These are phyloP conservation scores for Fagopyrum tataricum DNA, from an alignment of 148 eudicot species.

Conservation along the genomic window DNA sequence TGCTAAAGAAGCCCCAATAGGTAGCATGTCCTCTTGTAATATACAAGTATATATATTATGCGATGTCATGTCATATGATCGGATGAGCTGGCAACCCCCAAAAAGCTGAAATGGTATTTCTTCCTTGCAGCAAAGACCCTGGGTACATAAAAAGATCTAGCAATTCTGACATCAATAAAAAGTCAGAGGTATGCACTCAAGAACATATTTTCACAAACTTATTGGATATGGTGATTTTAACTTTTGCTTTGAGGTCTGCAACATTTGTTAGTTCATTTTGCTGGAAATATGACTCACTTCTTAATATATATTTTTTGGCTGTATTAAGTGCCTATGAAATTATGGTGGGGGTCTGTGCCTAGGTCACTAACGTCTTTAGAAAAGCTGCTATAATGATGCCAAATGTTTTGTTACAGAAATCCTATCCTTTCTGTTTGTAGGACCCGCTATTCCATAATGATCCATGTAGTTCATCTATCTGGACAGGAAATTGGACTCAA, in stretches of 20 bases:
- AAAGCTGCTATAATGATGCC: neutral
- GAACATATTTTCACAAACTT: neutral
- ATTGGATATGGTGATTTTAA: neutral
- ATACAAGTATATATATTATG: neutral
- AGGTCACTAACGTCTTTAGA: neutral
- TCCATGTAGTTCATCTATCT: slow-evolving; percentile 37
- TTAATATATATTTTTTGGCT: neutral
- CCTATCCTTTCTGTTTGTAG: slow-evolving; percentile 31
- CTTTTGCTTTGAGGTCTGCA: neutral
- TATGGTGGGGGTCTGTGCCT: neutral
- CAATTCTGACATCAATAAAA: slow-evolving; percentile 23
- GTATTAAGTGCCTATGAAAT: neutral
- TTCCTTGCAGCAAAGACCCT: slow-evolving; percentile 78
- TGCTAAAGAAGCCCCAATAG: neutral
- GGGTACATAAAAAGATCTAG: slow-evolving; percentile 57
- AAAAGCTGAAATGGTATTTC: slow-evolving; percentile 8
- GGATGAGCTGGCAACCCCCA: neutral
- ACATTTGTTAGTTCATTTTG: neutral
- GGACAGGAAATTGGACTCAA: slow-evolving; percentile 69
- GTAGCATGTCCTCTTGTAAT: neutral
- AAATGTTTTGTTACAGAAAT: neutral
- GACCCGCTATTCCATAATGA: slow-evolving; percentile 72
- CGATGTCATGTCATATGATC: neutral
- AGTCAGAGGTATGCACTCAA: slow-evolving; percentile 43
- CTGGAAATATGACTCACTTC: neutral